phyloP scores from a whole-genome alignment of 352 stramenopile genomes.

The Pilasporangium apinafurcum region DNA sequence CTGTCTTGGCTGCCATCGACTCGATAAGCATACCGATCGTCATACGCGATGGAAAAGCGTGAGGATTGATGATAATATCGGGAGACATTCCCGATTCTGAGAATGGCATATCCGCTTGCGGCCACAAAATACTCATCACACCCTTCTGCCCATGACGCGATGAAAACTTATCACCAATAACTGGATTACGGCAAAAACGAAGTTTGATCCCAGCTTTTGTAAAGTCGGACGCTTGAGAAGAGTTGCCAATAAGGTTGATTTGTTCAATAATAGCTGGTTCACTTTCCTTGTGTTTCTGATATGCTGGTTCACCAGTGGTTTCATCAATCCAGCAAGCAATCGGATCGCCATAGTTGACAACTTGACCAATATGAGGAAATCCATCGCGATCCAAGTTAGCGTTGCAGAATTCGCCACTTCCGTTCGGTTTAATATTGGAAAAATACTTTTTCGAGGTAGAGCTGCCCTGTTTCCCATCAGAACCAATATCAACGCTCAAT shows the following conservation, averaged over 20 bases:
- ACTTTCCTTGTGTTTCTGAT: conserved; percentile 97
- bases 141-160: conserved; percentile 99
- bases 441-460: conserved; percentile 87
- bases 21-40: conserved; percentile 96
- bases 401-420: conserved; percentile 50
- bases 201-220: conserved; percentile 94
- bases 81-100: conserved; percentile 97
- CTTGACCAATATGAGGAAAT: conserved; percentile 93
- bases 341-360: conserved; percentile 93
- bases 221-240: conserved; percentile 66
- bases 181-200: conserved; percentile 97
- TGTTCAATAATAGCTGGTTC: conserved; percentile 98
- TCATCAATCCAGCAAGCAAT: conserved; percentile 96
- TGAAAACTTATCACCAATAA: conserved; percentile 99
- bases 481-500: conserved; percentile 89
- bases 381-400: conserved; percentile 93
- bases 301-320: conserved; percentile 85
- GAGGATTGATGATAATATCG: conserved; percentile 99
- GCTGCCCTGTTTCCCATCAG: conserved; percentile 56
- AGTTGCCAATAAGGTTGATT: conserved; percentile 79
- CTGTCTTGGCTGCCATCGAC: conserved; percentile 99
- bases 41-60: conserved; percentile 98
- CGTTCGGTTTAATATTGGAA: conserved; percentile 87
- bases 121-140: conserved; percentile 98
- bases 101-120: conserved; percentile 99